Evolutionary conservation across 2,329 filamentous ascomycete genomes (phyloP).

Genomic region (Plectosphaerella plurivora): DNA sequence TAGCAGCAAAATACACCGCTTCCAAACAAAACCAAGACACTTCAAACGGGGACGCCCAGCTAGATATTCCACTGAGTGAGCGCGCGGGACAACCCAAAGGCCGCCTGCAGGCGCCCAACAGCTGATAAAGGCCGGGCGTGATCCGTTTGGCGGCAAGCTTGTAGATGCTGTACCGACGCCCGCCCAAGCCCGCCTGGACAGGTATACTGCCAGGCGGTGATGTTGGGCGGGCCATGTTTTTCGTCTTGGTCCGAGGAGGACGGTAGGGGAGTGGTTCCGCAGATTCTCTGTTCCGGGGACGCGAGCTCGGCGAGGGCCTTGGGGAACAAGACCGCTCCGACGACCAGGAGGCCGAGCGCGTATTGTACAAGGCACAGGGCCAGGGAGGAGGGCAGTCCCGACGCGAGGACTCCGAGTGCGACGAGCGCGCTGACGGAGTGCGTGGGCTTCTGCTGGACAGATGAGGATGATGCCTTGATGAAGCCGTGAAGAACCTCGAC

Average conservation of each 20-base stretch:
- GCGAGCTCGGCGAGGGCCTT: not conserved
- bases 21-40: not conserved
- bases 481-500: too few relatives aligned
- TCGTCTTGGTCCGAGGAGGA: slow-evolving; percentile 1
- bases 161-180: not conserved
- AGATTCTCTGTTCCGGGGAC: slow-evolving; percentile 3
- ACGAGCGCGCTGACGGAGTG: not conserved
- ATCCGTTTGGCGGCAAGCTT: slow-evolving; percentile 1
- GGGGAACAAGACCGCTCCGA: not conserved
- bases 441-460: not conserved
- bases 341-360: slow-evolving; percentile 1
- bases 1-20: slow-evolving; percentile 4
- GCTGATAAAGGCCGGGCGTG: not conserved
- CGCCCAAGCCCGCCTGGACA: not conserved
- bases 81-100: slow-evolving; percentile 1
- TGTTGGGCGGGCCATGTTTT: not conserved
- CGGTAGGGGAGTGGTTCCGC: slow-evolving; percentile 3
- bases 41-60: not conserved
- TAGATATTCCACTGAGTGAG: slow-evolving; percentile 4
- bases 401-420: not conserved
- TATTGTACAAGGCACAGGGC: not conserved
- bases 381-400: not conserved
- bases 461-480: not conserved
- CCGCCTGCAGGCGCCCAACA: slow-evolving; percentile 3
- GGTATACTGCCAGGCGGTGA: not conserved